Evolutionary conservation across 2,329 filamentous ascomycete genomes (phyloP).

Genomic region (Cadophora luteo-olivacea): DNA sequence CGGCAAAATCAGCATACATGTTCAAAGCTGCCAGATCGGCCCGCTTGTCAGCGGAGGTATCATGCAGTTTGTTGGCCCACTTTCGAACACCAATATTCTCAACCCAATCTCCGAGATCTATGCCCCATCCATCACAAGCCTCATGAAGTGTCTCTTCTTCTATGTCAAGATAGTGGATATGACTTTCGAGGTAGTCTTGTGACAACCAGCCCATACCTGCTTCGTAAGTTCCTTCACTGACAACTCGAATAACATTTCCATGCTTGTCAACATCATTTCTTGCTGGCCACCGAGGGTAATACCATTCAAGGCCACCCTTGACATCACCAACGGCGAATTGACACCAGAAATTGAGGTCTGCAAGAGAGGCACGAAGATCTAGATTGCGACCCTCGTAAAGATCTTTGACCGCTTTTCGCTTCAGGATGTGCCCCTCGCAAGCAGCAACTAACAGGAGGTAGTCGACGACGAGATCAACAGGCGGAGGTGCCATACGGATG

Average conservation of each 20-base stretch:
- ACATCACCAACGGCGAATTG: slow-evolving; percentile 91
- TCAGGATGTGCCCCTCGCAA: slow-evolving; percentile 84
- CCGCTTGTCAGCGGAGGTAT: slow-evolving; percentile 25
- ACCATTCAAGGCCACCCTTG: slow-evolving; percentile 91
- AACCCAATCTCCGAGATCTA: slow-evolving; percentile 67
- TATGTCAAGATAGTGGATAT: slow-evolving; percentile 49
- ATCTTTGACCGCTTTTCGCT: slow-evolving; percentile 67
- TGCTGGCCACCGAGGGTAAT: slow-evolving; percentile 77
- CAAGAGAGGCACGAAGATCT: slow-evolving; percentile 82
- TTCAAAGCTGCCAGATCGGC: slow-evolving; percentile 50
- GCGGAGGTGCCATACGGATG: slow-evolving; percentile 74
- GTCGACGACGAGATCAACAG: slow-evolving; percentile 74
- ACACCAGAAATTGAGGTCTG: slow-evolving; percentile 94
- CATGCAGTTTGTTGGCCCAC: slow-evolving; percentile 47
- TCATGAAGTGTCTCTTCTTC: slow-evolving; percentile 71
- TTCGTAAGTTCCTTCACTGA: slow-evolving; percentile 81
- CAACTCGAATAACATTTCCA: slow-evolving; percentile 74
- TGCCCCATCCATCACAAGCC: slow-evolving; percentile 69
- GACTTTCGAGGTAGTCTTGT: slow-evolving; percentile 60
- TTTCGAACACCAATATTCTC: slow-evolving; percentile 48
- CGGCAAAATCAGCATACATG: slow-evolving; percentile 60
- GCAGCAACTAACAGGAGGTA: slow-evolving; percentile 84
- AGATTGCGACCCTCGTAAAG: slow-evolving; percentile 73
- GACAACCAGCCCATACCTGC: slow-evolving; percentile 79
- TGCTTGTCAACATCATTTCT: slow-evolving; percentile 72